Conservation (phyloP, 805 yeast species). For the Yamadazyma kitorensis region DNA sequence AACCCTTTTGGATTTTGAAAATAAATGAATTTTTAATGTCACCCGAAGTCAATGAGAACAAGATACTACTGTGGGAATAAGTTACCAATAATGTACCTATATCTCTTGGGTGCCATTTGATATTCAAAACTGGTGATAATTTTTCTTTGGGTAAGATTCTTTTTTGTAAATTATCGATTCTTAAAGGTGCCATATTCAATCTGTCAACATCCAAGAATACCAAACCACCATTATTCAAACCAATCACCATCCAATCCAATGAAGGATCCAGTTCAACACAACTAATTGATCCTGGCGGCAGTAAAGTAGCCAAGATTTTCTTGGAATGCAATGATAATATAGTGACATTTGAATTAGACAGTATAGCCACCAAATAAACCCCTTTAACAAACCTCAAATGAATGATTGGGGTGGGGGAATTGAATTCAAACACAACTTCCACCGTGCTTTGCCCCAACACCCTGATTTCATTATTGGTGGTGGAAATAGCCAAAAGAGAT, state of each 20-base stretch:
- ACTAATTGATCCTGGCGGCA: constrained; percentile 65
- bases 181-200: constrained; percentile 59
- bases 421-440: constrained; percentile 58
- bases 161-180: constrained; percentile 71
- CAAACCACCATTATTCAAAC: constrained; percentile 72
- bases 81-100: constrained; percentile 73
- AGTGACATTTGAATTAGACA: constrained; percentile 55
- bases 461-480: constrained; percentile 65
- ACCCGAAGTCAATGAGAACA: constrained; percentile 63
- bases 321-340: constrained; percentile 70
- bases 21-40: constrained; percentile 54
- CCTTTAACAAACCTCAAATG: constrained; percentile 72
- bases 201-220: constrained; percentile 80
- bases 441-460: constrained; percentile 85
- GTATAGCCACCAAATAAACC: constrained; percentile 69
- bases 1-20: constrained; percentile 63
- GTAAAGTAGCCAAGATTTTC: constrained; percentile 55
- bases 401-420: constrained; percentile 48
- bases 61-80: constrained; percentile 65
- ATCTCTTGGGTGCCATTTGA: constrained; percentile 88
- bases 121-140: constrained; percentile 59
- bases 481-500: constrained; percentile 77
- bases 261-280: constrained; percentile 80
- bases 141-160: constrained; percentile 53
- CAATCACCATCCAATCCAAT: constrained; percentile 81